Base-by-base conservation (phyloP, 2,329 filamentous ascomycete species). In the Chrysoporthe austroafricana region DNA sequence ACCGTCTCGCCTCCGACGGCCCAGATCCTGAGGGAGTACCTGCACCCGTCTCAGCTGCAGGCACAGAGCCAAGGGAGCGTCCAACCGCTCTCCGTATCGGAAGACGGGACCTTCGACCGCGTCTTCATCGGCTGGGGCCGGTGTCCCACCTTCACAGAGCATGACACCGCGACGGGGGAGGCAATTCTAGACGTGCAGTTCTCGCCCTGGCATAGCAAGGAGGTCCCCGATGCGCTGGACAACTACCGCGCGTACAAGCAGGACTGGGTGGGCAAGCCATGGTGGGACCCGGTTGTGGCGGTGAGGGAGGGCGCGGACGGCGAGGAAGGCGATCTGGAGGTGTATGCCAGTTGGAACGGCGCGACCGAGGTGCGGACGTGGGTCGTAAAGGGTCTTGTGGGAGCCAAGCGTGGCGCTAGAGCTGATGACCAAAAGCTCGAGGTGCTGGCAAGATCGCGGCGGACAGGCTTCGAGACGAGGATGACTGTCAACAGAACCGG, bases 101-200 rank as follows among this genome's bases (percentile, higher is more conserved):
- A 46, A 18, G 14, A 42, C 2, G 66, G 43, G 7, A 34, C 2
- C 50, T 44, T 63, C 4, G 67, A 44, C 26, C 81, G 82, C 67
- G 76, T 79, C 3, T 73, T 85, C 32, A 76, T 84, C 13, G 82
- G 80, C 9, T 85, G 79, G 78, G 82, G 84, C 36, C 79, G 82
- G 44, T 77, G 77, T 21, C 80, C 83, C 2, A 78, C 81, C 0
- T 82, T 79, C 70, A 83, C 79, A n/a, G 85, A 87, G 71, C 84
- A 77, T 71, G 63, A 64, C 43, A 67, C 76, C 1, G 52, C 71
- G 18, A 73, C 78, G 39, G 81, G 81, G 34, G 74, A 76, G 14
- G 71, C 79, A 2, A 72, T 84, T 6, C 80, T 80, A 69, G 78
- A 81, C 59, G 77, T 79, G 0, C 80, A 83, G 63, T 79, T 82